A percentile compares a stretch with the other conserved stretches of the same genome.
Conservation (phyloP, 176 grass and related monocot genomes). For the Oryza officinalis region DNA sequence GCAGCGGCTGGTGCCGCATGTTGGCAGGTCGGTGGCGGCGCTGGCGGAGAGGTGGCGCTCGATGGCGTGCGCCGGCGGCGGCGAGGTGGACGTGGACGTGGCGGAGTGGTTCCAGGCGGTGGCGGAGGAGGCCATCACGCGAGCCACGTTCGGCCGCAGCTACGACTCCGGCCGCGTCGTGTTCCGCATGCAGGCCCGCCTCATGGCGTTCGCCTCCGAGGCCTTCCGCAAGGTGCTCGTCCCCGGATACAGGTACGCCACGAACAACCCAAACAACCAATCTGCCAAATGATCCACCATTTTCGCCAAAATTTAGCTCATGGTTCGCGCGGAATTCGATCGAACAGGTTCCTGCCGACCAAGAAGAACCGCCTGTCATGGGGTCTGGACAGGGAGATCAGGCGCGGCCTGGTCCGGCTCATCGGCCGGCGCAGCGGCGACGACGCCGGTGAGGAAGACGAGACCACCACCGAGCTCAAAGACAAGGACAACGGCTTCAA, state of each 20-base stretch:
- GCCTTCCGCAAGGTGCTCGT: slow-evolving; percentile 92
- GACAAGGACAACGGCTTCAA: slow-evolving; percentile 19
- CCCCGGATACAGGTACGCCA: slow-evolving; percentile 70
- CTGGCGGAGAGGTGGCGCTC: slow-evolving; percentile 52
- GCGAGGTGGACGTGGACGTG: slow-evolving; percentile 82
- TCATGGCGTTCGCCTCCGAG: slow-evolving; percentile 78
- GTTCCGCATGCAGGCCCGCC: slow-evolving; percentile 71
- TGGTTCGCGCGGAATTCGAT: neutral
- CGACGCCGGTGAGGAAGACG: slow-evolving; percentile 13
- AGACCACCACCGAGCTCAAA: neutral
- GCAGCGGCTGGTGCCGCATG: slow-evolving; percentile 69
- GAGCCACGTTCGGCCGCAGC: slow-evolving; percentile 68
- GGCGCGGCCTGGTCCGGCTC: slow-evolving; percentile 54
- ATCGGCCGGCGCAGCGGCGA: slow-evolving; percentile 53
- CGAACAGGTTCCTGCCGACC: slow-evolving; percentile 66
- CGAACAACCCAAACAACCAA: no score
- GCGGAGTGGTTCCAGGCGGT: slow-evolving; percentile 87
- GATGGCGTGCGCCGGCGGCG: slow-evolving; percentile 48
- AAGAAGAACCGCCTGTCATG: slow-evolving; percentile 73
- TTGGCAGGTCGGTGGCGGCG: slow-evolving; percentile 62
- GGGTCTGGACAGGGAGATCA: slow-evolving; percentile 79
- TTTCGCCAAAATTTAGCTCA: neutral
- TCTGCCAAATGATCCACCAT: neutral
- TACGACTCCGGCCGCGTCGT: slow-evolving; percentile 66
- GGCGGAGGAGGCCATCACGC: slow-evolving; percentile 72